Conservation (phyloP, 768 basidiomycete genomes). For the Mycena rosella region DNA sequence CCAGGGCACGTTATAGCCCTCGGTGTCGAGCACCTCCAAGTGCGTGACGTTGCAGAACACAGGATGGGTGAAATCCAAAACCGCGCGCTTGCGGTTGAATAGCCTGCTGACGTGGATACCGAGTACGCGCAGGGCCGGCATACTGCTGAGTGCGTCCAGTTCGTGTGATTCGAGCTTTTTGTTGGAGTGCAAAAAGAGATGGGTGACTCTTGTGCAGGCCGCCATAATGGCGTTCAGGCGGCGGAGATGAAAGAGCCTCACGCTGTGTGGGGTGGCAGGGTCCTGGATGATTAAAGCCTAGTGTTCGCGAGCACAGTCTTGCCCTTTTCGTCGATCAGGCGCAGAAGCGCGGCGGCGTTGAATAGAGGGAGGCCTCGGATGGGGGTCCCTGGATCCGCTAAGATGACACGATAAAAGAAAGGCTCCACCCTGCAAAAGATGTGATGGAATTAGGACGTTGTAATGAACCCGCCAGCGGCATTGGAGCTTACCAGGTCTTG, state of each 20-base stretch:
- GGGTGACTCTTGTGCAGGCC: conserved; percentile 5
- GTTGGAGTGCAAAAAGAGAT: conserved; percentile 2
- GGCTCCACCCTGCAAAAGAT: conserved; percentile 3
- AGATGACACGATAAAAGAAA: conserved; percentile 9
- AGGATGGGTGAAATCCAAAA: no score
- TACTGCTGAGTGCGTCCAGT: not conserved
- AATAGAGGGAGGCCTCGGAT: not conserved
- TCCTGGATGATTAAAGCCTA: conserved; percentile 5
- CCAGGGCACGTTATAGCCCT: not conserved
- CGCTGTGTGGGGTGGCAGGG: not conserved
- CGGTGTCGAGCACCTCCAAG: conserved; percentile 4
- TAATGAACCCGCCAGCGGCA: no score
- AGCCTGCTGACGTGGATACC: conserved; percentile 2
- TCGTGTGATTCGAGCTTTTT: not conserved
- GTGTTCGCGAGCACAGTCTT: not conserved
- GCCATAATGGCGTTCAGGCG: conserved; percentile 7
- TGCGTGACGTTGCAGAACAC: not conserved
- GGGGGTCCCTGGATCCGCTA: not conserved
- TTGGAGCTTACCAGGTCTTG: not conserved
- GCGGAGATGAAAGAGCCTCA: not conserved
- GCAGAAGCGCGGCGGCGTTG: not conserved
- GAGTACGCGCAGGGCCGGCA: not conserved
- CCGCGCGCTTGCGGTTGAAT: not conserved
- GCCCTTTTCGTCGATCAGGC: conserved; percentile 4
- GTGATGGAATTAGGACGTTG: not conserved